A percentile compares a stretch with the other conserved stretches of the same genome.
Evolutionary conservation across 2,329 filamentous ascomycete species (phyloP).

Genomic region (Endothia cerciana): DNA sequence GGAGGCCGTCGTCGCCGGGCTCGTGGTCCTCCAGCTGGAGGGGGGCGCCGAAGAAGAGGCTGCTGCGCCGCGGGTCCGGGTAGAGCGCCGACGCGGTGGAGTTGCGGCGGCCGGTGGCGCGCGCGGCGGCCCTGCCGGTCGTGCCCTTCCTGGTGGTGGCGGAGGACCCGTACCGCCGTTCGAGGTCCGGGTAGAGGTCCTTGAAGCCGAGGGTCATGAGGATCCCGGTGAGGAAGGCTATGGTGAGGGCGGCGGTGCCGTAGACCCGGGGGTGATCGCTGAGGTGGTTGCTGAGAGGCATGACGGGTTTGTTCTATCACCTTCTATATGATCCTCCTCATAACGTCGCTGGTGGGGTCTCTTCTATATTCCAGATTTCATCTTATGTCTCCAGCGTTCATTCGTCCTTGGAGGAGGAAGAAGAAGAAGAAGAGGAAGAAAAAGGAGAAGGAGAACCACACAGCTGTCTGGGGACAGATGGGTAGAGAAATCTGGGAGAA

Average conservation of each 20-base stretch:
- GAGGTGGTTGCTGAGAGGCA: constrained; percentile 52
- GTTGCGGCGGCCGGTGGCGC: constrained; percentile 15
- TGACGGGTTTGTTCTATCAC: constrained; percentile 36
- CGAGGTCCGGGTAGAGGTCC: constrained; percentile 77
- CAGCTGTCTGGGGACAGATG: too few species aligned
- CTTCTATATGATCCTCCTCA: background rate
- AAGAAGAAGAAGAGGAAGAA: too few species aligned
- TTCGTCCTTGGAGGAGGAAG: background rate
- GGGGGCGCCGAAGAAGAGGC: constrained; percentile 50
- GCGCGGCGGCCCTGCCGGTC: constrained; percentile 23
- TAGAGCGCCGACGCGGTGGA: constrained; percentile 27
- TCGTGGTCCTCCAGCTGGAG: constrained; percentile 63
- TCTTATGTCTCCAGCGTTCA: background rate
- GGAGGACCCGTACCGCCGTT: constrained; percentile 59
- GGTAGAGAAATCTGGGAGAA: too few species aligned
- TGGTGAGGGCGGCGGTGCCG: constrained; percentile 66
- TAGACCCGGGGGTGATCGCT: constrained; percentile 64
- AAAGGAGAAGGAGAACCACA: background rate
- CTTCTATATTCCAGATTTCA: background rate
- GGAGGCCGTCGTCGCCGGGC: constrained; percentile 37
- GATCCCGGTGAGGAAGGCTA: constrained; percentile 78
- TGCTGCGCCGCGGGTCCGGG: constrained; percentile 41
- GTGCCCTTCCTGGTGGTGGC: constrained; percentile 37
- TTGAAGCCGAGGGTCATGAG: constrained; percentile 77
- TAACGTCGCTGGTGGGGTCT: background rate